Evolutionary conservation across 306 rosid species (phyloP).

Genomic region (Luffa acutangula): DNA sequence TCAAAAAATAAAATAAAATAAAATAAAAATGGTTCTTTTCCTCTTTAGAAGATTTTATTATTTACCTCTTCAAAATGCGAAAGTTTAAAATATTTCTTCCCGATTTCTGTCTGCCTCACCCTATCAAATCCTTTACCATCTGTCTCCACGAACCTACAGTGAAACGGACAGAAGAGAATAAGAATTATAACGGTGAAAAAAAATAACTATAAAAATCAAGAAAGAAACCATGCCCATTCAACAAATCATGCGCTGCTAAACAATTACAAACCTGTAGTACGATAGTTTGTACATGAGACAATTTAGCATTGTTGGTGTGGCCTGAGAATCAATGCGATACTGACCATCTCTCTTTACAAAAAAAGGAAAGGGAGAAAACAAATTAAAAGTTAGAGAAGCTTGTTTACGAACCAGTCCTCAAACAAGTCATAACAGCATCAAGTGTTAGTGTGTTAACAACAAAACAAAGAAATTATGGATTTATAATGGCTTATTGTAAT

Average conservation of each 20-base stretch:
- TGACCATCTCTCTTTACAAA: slow-evolving; percentile 84
- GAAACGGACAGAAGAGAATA: not conserved
- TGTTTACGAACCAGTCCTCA: not conserved
- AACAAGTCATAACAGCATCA: not conserved
- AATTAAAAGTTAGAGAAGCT: not conserved
- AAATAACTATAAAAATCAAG: slow-evolving; percentile 4
- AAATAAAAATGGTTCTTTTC: not conserved
- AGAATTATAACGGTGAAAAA: not conserved
- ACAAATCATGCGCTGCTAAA: slow-evolving; percentile 11
- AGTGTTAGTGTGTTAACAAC: not conserved
- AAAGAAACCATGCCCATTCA: not conserved
- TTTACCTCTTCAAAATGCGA: slow-evolving; percentile 96
- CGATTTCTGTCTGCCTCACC: slow-evolving; percentile 91
- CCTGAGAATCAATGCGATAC: slow-evolving; percentile 85
- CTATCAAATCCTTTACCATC: slow-evolving; percentile 91
- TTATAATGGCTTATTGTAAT: not conserved
- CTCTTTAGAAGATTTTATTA: not conserved
- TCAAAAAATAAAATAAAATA: no score
- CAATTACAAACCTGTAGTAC: slow-evolving; percentile 71
- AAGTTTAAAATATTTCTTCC: slow-evolving; percentile 87
- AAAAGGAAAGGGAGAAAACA: not conserved
- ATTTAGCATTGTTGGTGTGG: slow-evolving; percentile 95
- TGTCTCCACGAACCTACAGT: slow-evolving; percentile 85
- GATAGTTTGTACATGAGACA: slow-evolving; percentile 95
- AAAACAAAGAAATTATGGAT: not conserved